Conservation (phyloP, 371 early-diverging fungal species). For the Mortierella sp. region DNA sequence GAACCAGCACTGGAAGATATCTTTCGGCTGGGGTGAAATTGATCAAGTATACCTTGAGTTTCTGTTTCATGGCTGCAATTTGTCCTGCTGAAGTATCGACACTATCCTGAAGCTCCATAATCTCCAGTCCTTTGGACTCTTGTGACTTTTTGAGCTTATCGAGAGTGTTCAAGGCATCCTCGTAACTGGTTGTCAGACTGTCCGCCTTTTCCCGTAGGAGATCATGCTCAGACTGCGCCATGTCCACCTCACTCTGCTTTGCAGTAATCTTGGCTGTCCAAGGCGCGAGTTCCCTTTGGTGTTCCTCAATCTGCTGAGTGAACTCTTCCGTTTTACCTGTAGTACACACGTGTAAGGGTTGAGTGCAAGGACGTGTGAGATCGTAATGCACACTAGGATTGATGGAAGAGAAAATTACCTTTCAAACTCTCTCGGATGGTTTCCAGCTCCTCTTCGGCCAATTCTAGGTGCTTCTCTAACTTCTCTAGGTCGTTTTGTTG, state of each 20-base stretch:
- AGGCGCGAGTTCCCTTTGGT: constrained; percentile 84
- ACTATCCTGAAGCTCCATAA: constrained; percentile 60
- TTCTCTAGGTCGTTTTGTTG: constrained; percentile 66
- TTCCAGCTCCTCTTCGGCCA: constrained; percentile 79
- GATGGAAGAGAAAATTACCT: constrained; percentile 54
- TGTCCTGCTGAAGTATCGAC: constrained; percentile 57
- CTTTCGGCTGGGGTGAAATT: neutral
- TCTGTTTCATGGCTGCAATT: constrained; percentile 55
- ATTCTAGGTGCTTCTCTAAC: constrained; percentile 69
- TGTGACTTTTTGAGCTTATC: constrained; percentile 49
- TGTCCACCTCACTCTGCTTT: constrained; percentile 77
- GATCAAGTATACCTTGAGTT: constrained; percentile 31
- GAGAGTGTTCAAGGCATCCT: constrained; percentile 73
- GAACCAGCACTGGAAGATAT: neutral
- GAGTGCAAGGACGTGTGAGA: neutral
- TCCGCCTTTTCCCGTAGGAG: constrained; percentile 71
- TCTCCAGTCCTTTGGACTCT: constrained; percentile 55
- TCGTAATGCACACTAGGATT: neutral
- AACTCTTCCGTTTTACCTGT: constrained; percentile 80
- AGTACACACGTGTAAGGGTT: neutral
- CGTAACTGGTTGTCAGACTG: constrained; percentile 63
- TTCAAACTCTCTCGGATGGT: constrained; percentile 81
- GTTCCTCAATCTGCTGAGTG: constrained; percentile 76
- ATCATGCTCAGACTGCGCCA: constrained; percentile 81
- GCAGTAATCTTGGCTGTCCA: constrained; percentile 83